Evolutionary conservation across 768 basidiomycete genomes (phyloP).

Genomic region (Tulasnella calospora): DNA sequence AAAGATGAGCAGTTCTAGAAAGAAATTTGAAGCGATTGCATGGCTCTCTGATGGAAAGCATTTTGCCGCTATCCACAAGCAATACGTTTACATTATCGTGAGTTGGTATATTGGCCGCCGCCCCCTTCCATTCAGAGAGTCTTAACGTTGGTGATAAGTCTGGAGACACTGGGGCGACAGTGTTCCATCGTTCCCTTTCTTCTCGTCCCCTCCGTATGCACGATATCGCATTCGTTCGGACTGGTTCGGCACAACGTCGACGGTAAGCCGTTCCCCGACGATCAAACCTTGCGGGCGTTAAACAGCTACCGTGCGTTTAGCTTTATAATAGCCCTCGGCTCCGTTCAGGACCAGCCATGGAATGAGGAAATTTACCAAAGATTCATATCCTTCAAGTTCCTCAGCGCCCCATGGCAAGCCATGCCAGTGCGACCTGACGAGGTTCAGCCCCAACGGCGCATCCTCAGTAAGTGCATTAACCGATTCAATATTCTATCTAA

Average conservation of each 20-base stretch:
- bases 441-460: conserved; percentile 63
- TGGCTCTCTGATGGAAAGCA: conserved; percentile 65
- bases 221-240: not conserved
- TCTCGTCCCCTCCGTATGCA: not conserved
- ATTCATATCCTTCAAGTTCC: conserved; percentile 57
- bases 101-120: not conserved
- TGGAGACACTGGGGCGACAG: conserved; percentile 34
- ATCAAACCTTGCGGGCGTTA: conserved; percentile 46
- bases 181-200: not conserved
- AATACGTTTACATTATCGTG: conserved; percentile 41
- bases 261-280: conserved; percentile 53
- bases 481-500: not conserved
- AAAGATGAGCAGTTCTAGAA: conserved; percentile 50
- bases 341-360: not conserved
- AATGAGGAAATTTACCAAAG: not conserved
- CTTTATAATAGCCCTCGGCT: conserved; percentile 34
- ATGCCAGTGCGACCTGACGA: conserved; percentile 55
- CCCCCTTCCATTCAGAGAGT: not conserved
- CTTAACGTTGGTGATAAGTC: not conserved
- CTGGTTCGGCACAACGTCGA: conserved; percentile 46
- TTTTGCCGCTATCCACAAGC: conserved; percentile 66
- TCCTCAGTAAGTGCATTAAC: conserved; percentile 49
- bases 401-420: conserved; percentile 57
- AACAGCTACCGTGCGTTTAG: not conserved
- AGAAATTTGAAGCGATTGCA: conserved; percentile 55